Conservation (phyloP, 805 yeast genomes). For the Kodamaea hsintzibuensis region DNA sequence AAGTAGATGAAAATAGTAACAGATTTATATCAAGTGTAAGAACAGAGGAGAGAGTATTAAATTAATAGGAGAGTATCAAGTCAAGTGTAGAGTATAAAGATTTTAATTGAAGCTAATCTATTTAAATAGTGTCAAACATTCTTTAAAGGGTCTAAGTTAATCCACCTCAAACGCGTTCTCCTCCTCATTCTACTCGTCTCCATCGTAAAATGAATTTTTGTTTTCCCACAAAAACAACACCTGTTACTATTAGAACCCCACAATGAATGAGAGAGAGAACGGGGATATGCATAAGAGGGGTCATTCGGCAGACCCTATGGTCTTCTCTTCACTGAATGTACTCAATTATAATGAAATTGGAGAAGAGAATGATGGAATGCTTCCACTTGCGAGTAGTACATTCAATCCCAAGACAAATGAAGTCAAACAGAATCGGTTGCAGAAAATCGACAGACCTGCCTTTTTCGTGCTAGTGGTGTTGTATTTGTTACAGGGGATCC, state of each 20-base stretch:
- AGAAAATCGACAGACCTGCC: constrained; percentile 60
- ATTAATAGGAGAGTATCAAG: no score
- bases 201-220: background rate
- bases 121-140: no score
- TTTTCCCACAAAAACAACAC: background rate
- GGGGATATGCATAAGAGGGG: constrained; percentile 24
- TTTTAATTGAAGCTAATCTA: no score
- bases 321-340: constrained; percentile 14
- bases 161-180: background rate
- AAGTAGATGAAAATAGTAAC: background rate
- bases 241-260: background rate
- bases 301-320: constrained; percentile 13
- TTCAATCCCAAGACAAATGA: constrained; percentile 1
- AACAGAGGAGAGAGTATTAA: no score
- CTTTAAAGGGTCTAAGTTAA: no score
- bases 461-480: constrained; percentile 71
- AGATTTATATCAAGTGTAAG: no score
- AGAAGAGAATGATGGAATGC: constrained; percentile 36
- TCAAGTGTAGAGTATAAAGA: no score
- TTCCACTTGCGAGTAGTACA: constrained; percentile 25
- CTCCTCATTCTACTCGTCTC: background rate
- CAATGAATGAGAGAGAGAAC: background rate
- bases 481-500: constrained; percentile 92
- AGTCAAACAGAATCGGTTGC: constrained; percentile 7
- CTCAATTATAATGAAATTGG: constrained; percentile 26